These are phyloP conservation scores for Tolypocladium tundrense DNA, from an alignment of 2,329 filamentous ascomycete genomes.

Conservation along the genomic window DNA sequence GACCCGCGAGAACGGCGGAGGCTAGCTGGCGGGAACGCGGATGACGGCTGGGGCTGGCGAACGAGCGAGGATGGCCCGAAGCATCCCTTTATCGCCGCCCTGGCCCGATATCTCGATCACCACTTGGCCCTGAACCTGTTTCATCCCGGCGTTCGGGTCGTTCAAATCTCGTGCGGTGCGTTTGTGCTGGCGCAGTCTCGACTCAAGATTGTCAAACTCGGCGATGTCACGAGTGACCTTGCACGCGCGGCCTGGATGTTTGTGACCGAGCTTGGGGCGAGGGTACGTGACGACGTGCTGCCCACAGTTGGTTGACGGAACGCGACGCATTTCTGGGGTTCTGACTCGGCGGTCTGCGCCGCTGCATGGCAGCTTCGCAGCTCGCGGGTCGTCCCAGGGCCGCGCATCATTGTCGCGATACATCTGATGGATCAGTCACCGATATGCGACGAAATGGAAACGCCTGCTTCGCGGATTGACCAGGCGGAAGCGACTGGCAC, in stretches of 20 bases:
- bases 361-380: too few species aligned
- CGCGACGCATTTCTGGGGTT: neutral
- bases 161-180: constrained; percentile 43
- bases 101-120: constrained; percentile 38
- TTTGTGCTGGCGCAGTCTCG: constrained; percentile 44
- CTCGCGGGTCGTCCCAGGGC: too few species aligned
- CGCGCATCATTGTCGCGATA: too few species aligned
- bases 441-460: too few species aligned
- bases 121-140: constrained; percentile 46
- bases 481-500: too few species aligned
- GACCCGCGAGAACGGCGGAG: constrained; percentile 29
- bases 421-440: too few species aligned
- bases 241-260: constrained; percentile 27
- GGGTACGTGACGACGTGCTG: constrained; percentile 15
- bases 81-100: constrained; percentile 37
- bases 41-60: constrained; percentile 45
- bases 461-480: too few species aligned
- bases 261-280: constrained; percentile 23
- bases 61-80: constrained; percentile 7
- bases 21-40: constrained; percentile 34
- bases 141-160: constrained; percentile 42
- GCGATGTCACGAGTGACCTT: constrained; percentile 18
- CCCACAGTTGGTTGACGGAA: neutral
- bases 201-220: constrained; percentile 33
- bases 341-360: too few species aligned